These are phyloP conservation scores for Saposhnikovia divaricata DNA, from an alignment of 129 eudicot genomes.

Conservation along the genomic window DNA sequence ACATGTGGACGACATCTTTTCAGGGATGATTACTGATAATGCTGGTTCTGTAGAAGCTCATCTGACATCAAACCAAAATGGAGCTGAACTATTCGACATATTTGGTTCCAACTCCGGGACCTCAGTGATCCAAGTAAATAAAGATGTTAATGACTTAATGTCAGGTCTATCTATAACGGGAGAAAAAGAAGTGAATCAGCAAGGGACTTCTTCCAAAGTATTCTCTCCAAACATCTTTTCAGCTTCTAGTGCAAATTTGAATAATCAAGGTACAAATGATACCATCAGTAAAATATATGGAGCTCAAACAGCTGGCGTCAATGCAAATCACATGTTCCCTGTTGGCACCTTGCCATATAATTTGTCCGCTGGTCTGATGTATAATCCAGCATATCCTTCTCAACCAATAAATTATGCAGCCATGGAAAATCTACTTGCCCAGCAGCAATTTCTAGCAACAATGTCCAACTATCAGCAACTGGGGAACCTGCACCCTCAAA, in stretches of 20 bases:
- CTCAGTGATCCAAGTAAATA: conserved; percentile 22
- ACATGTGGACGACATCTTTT: conserved; percentile 54
- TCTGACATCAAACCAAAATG: conserved; percentile 22
- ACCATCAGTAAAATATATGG: conserved; percentile 36
- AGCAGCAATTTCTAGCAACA: conserved; percentile 71
- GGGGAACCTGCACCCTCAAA: conserved; percentile 50
- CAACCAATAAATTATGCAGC: conserved; percentile 68
- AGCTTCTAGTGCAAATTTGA: conserved; percentile 23
- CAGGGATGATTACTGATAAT: conserved; percentile 55
- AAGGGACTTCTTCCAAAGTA: conserved; percentile 18
- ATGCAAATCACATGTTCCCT: conserved; percentile 48
- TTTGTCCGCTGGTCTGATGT: conserved; percentile 55
- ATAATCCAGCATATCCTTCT: conserved; percentile 63
- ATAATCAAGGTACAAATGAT: conserved; percentile 30
- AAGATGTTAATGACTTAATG: conserved; percentile 58
- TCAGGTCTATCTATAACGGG: conserved; percentile 53
- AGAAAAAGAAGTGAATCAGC: conserved; percentile 27
- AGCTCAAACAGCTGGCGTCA: conserved; percentile 42
- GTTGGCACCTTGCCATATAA: conserved; percentile 53
- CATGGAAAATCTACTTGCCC: conserved; percentile 67
- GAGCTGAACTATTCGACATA: conserved; percentile 52
- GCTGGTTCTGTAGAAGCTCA: conserved; percentile 18
- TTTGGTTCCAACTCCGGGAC: conserved; percentile 43
- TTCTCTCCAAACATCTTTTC: conserved; percentile 23
- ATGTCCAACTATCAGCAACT: conserved; percentile 73